Conservation (phyloP, 176 grass and related monocot species). For the Echinochloa phyllopogon region DNA sequence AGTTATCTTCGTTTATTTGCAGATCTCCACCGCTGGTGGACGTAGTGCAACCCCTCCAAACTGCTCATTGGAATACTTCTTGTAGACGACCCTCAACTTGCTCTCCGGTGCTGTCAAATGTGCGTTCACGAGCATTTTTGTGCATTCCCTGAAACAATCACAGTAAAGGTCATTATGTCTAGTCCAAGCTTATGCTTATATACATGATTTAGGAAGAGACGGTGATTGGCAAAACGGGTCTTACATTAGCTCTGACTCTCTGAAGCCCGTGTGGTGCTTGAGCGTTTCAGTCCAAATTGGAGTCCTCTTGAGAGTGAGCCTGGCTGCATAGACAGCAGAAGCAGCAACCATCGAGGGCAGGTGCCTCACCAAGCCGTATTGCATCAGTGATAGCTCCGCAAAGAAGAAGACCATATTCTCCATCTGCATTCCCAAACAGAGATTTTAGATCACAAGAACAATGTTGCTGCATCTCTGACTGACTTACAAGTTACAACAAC, state of each 20-base stretch:
- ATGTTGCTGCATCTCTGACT: background rate
- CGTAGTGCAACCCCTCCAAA: constrained; percentile 69
- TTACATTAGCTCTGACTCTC: constrained; percentile 72
- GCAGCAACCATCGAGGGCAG: constrained; percentile 80
- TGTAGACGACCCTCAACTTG: constrained; percentile 79
- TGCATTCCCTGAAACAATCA: constrained; percentile 52
- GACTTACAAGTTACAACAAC: background rate
- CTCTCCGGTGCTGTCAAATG: constrained; percentile 58
- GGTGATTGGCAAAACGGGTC: constrained; percentile 3
- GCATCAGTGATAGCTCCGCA: constrained; percentile 78
- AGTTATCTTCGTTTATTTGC: constrained; percentile 39
- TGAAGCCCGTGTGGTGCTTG: constrained; percentile 72
- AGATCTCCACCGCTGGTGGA: constrained; percentile 51
- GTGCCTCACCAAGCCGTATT: constrained; percentile 63
- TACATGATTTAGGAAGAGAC: background rate
- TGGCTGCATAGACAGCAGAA: constrained; percentile 80
- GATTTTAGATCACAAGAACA: constrained; percentile 1
- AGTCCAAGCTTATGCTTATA: constrained; percentile 1
- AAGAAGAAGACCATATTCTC: constrained; percentile 95
- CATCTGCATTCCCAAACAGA: constrained; percentile 61
- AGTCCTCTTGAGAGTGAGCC: constrained; percentile 72
- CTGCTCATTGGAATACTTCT: constrained; percentile 77
- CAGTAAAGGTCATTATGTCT: background rate
- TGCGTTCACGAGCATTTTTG: constrained; percentile 59
- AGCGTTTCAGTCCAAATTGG: constrained; percentile 91